Conservation (phyloP, 176 grass and related monocot species). For the Lolium multiflorum region DNA sequence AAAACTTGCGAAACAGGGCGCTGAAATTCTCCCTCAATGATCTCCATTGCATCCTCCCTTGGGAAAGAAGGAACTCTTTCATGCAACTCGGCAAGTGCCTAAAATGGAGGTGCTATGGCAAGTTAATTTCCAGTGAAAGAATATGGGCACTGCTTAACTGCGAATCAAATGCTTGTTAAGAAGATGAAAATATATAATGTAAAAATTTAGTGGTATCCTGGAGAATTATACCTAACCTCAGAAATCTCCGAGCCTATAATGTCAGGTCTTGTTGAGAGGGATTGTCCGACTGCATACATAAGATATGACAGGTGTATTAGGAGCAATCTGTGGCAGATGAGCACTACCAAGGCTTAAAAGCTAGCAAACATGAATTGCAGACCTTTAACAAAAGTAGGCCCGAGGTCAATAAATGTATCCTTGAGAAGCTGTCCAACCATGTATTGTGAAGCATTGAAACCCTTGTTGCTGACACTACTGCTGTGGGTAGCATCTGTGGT, state of each 20-base stretch:
- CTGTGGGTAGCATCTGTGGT: slow-evolving; percentile 41
- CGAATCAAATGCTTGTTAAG: slow-evolving; percentile 23
- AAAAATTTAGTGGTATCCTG: slow-evolving; percentile 14
- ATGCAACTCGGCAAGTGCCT: slow-evolving; percentile 89
- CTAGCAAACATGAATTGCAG: slow-evolving; percentile 30
- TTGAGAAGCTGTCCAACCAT: slow-evolving; percentile 83
- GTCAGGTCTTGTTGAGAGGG: slow-evolving; percentile 92
- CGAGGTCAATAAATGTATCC: slow-evolving; percentile 83
- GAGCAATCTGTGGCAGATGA: slow-evolving; percentile 22
- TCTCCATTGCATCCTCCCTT: slow-evolving; percentile 78
- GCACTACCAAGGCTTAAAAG: slow-evolving; percentile 16
- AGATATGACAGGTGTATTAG: slow-evolving; percentile 52
- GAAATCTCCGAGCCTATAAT: slow-evolving; percentile 95
- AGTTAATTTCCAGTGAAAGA: slow-evolving; percentile 41
- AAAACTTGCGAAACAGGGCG: slow-evolving; percentile 62
- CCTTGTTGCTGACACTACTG: slow-evolving; percentile 34
- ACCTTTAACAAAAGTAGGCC: slow-evolving; percentile 99
- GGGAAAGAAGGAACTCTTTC: slow-evolving; percentile 87
- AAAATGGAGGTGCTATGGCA: slow-evolving; percentile 18
- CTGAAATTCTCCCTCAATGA: slow-evolving; percentile 78
- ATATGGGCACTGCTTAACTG: not conserved
- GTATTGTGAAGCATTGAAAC: slow-evolving; percentile 56
- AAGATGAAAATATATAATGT: not conserved
- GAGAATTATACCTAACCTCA: slow-evolving; percentile 79
- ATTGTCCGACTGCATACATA: slow-evolving; percentile 82